A percentile compares a stretch with the other conserved stretches of the same genome.
Evolutionary conservation across 2,329 filamentous ascomycete genomes (phyloP).

Genomic region (Microsporum audouinii): DNA sequence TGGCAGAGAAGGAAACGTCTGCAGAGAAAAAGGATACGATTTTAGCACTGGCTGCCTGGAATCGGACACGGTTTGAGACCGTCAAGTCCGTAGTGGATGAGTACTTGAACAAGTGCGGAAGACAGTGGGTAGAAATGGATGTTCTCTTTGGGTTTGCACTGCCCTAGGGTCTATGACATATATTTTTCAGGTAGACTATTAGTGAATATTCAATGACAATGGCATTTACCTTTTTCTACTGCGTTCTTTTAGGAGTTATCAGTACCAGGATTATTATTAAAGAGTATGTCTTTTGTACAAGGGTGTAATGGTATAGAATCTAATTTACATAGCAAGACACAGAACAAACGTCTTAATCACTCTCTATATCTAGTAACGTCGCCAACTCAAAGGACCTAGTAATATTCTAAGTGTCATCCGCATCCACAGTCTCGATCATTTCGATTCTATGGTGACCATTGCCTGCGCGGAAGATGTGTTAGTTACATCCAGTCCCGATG

Average conservation of each 20-base stretch:
- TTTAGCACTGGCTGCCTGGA: slow-evolving; percentile 64
- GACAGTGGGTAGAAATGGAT: slow-evolving; percentile 92
- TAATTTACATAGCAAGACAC: too few species aligned
- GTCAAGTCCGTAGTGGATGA: slow-evolving; percentile 65
- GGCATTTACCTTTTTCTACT: neutral
- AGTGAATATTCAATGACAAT: neutral
- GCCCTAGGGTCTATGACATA: slow-evolving; percentile 10
- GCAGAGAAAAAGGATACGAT: slow-evolving; percentile 54
- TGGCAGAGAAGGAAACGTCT: slow-evolving; percentile 39
- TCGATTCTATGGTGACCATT: too few species aligned
- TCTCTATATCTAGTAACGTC: too few species aligned
- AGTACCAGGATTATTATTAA: too few species aligned
- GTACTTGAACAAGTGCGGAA: slow-evolving; percentile 79
- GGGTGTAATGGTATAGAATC: too few species aligned
- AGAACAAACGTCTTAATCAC: too few species aligned
- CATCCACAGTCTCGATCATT: too few species aligned
- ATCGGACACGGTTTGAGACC: slow-evolving; percentile 65
- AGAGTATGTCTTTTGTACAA: too few species aligned
- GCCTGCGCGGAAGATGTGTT: too few species aligned
- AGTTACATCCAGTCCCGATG: too few species aligned
- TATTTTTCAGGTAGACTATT: neutral
- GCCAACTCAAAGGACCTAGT: too few species aligned
- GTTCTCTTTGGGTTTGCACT: slow-evolving; percentile 58
- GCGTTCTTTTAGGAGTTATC: neutral
- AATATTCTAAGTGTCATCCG: too few species aligned